Evolutionary conservation across 495 filamentous ascomycete species (phyloP).

Genomic region (Penicillium arizonense): DNA sequence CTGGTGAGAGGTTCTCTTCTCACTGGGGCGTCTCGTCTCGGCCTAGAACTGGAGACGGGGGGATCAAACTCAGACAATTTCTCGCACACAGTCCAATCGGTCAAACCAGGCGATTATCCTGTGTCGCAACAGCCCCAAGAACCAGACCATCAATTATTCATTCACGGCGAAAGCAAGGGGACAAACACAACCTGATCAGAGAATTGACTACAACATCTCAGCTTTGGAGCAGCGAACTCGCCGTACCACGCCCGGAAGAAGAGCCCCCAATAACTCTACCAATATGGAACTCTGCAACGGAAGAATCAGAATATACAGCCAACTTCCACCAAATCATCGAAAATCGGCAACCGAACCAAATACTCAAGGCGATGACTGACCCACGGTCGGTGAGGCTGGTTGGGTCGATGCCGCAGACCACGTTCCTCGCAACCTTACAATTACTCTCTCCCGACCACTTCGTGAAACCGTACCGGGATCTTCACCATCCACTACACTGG

Average conservation of each 20-base stretch:
- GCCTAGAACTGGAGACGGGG: conserved; percentile 9
- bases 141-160: neutral
- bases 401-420: conserved; percentile 27
- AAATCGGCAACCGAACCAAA: conserved; percentile 37
- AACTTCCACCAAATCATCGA: conserved; percentile 29
- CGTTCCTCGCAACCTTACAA: conserved; percentile 37
- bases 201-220: conserved; percentile 4
- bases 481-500: conserved; percentile 48
- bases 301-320: conserved; percentile 13
- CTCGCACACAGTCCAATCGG: neutral
- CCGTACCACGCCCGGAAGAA: conserved; percentile 4
- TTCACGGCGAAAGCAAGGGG: neutral
- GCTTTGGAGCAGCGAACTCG: neutral
- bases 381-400: conserved; percentile 33
- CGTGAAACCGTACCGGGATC: conserved; percentile 45
- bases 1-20: conserved; percentile 27
- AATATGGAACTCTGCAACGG: conserved; percentile 5
- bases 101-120: conserved; percentile 10
- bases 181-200: neutral
- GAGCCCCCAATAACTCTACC: neutral
- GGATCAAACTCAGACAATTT: conserved; percentile 3
- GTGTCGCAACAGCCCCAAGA: neutral
- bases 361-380: conserved; percentile 35
- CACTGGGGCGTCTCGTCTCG: conserved; percentile 14
- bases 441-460: conserved; percentile 43